These are phyloP conservation scores for Mycena rosella DNA, from an alignment of 768 basidiomycete genomes.

Conservation along the genomic window DNA sequence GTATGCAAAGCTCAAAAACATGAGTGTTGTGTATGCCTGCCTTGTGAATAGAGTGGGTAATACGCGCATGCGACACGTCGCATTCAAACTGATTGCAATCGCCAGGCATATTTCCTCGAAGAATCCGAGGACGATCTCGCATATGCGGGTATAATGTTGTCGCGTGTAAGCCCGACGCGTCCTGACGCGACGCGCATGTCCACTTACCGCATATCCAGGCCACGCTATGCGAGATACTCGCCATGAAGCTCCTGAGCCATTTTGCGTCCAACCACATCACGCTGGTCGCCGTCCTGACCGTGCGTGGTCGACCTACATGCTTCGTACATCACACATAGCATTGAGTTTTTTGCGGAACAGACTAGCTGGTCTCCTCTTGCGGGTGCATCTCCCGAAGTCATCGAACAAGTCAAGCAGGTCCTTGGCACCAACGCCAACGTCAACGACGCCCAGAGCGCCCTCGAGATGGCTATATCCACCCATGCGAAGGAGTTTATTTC, in stretches of 20 bases:
- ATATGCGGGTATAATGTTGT: slow-evolving; percentile 77
- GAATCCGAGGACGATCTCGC: slow-evolving; percentile 80
- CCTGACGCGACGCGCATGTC: not conserved
- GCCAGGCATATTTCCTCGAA: slow-evolving; percentile 81
- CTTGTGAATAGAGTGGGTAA: slow-evolving; percentile 70
- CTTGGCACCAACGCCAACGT: slow-evolving; percentile 72
- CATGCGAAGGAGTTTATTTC: slow-evolving; percentile 87
- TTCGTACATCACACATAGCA: not conserved
- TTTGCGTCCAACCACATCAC: slow-evolving; percentile 84
- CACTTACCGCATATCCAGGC: slow-evolving; percentile 61
- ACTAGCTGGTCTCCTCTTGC: slow-evolving; percentile 88
- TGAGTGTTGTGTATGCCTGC: slow-evolving; percentile 70
- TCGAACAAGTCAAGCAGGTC: slow-evolving; percentile 73
- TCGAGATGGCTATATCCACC: slow-evolving; percentile 95
- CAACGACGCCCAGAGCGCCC: slow-evolving; percentile 80
- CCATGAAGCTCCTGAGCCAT: slow-evolving; percentile 84
- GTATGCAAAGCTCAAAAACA: slow-evolving; percentile 63
- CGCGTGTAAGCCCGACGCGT: slow-evolving; percentile 42
- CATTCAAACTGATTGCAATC: slow-evolving; percentile 43
- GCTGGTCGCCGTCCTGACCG: slow-evolving; percentile 80
- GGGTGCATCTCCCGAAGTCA: slow-evolving; percentile 75
- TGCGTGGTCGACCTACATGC: not conserved
- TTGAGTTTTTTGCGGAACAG: not conserved
- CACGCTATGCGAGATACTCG: slow-evolving; percentile 87
- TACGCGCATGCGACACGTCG: not conserved